Evolutionary conservation across 148 eudicot genomes (phyloP), one percentile per base, ranked within the genome.

Genomic region (Rhododendron ferrugineum): DNA sequence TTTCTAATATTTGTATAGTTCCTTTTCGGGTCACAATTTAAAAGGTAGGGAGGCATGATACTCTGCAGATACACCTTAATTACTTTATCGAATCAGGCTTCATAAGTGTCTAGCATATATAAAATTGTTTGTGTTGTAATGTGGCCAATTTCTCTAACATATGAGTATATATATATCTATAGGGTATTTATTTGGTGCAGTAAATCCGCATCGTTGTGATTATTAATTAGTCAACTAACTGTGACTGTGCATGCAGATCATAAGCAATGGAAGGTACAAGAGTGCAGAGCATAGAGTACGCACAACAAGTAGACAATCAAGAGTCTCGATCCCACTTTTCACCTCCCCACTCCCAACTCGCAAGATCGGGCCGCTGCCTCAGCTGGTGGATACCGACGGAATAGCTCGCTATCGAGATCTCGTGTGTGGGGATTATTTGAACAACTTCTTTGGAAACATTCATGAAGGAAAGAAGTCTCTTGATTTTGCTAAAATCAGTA

Each of bases 271-370:
- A 49, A 86, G 75, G 81, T 88, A 85, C 64, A 85, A 70, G 36
- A 88, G 89, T 15, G 89, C 89, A 22, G 89, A 88, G 42, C 89
- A 88, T 18, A 88, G 88, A 47, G 88, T 85, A 46, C 86, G 89
- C 5, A 88, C 89, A 26, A 58, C 89, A 56, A 86, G 86, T 78
- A 54, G 15, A 5, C 78, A 88, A 42, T 83, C 89, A 73, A 83
- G 89, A 75, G 89, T 88, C 11, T 88, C 89, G 3, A 26, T 88
- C 32, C 89, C 89, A 11, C 22, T 85, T 9, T 88, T 88, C 86
- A 86, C 83, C 1, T 50, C 36, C 3, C 89, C 88, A 13, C 30
- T 0, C 6, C 84, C 84, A 23, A 18, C 36, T 13, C 84, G 72
- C 15, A 85, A 83, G 54, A 79, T 88, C 7, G 89, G 84, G 46